A percentile compares a stretch with the other conserved stretches of the same genome.
Evolutionary conservation across 208 protist species (phyloP).

Genomic region (Phytomonas francai): DNA sequence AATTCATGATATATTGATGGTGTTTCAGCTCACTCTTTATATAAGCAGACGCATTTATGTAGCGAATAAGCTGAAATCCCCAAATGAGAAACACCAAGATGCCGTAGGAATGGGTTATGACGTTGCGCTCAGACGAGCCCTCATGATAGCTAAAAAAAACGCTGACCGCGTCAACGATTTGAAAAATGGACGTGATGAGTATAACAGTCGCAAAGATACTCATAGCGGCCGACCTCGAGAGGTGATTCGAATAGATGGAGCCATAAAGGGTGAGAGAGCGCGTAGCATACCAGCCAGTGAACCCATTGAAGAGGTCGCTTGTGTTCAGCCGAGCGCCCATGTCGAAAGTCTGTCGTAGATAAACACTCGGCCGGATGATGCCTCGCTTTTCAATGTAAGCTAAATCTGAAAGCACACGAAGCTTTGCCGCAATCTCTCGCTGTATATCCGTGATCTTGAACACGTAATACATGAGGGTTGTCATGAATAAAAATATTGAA

Average conservation of each 20-base stretch:
- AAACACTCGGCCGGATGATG: conserved; percentile 52
- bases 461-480: conserved; percentile 39
- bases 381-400: conserved; percentile 56
- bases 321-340: conserved; percentile 44
- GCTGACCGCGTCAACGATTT: conserved; percentile 34
- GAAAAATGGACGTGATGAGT: conserved; percentile 28
- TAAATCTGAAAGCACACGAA: conserved; percentile 53
- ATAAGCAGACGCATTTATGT: conserved; percentile 38
- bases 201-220: conserved; percentile 48
- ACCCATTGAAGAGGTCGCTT: conserved; percentile 49
- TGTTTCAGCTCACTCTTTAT: conserved; percentile 26
- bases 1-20: conserved; percentile 70
- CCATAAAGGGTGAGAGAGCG: conserved; percentile 67
- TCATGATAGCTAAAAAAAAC: conserved; percentile 19
- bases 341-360: conserved; percentile 37
- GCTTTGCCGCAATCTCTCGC: conserved; percentile 54
- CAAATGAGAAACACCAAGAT: conserved; percentile 42
- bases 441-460: conserved; percentile 80
- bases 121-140: conserved; percentile 23
- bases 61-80: conserved; percentile 44
- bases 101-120: conserved; percentile 48
- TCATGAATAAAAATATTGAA: conserved; percentile 45
- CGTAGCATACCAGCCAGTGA: conserved; percentile 65
- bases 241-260: conserved; percentile 65
- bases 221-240: conserved; percentile 38